Evolutionary conservation across 257 asterid genomes (phyloP), one percentile per base, ranked within the genome.

Genomic region (Ilex asprella): DNA sequence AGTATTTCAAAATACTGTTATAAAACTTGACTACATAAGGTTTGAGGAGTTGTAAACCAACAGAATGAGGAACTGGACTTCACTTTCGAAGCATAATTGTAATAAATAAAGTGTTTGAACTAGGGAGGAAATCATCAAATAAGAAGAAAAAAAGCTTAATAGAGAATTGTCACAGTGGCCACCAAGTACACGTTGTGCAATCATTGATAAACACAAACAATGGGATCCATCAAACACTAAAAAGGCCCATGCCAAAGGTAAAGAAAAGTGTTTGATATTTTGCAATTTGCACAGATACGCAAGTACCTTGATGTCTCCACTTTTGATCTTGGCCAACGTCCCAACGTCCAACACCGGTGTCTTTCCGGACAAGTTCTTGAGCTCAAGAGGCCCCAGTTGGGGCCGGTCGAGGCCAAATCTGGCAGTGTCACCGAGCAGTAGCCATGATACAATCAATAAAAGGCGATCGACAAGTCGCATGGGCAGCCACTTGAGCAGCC

Each of bases 371-470:
- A 83, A 31, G 61, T 70, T 81, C 69, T 86, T 86, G 6, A 86
- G 81, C 81, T 81, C 75, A n/a, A 86, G 76, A 1, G 95, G 95
- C 15, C 95, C 95, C 0, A 79, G 0, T 0, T 9, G 52, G 14
- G 95, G 95, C 31, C 95, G 70, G 67, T 70, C 77, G 13, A 86
- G 76, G 29, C 95, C 95, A 16, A 79, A 76, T 14, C 66, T 78
- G 53, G 79, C 64, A 0, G 96, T 87, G 55, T 85, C 85, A 5
- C 96, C 96, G 2, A 85, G 78, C 27, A 77, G 59, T 43, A 85
- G 62, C 69, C 84, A 49, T 11, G 94, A 76, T 7, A 87, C 53
- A 30, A 74, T 50, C 58, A 74, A 58, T 62, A 74, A 13, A 30
- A 74, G 56, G 10, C 66, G 53, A 31, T 74, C 79, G 49, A 65